These are phyloP conservation scores for Fusarium coicis DNA, from an alignment of 2,329 filamentous ascomycete species.

Conservation along the genomic window DNA sequence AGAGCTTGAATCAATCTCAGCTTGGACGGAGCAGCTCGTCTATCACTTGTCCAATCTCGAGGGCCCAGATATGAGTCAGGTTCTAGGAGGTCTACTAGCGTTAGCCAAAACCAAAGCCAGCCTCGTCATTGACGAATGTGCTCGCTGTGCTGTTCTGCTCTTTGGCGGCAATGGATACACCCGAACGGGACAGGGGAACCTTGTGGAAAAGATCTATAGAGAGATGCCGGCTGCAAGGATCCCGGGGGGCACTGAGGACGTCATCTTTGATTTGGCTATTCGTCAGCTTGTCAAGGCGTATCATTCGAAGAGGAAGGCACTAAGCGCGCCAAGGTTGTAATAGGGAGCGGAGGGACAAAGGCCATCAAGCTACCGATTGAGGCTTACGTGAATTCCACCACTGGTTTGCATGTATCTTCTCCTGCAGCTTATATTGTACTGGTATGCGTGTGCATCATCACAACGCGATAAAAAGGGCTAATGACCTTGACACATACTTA, in stretches of 20 bases:
- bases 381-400: no score
- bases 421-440: no score
- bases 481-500: no score
- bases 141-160: not conserved
- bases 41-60: not conserved
- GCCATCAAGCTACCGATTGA: no score
- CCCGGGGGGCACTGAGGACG: not conserved
- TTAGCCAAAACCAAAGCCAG: not conserved
- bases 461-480: no score
- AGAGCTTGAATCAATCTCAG: not conserved
- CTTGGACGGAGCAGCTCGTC: not conserved
- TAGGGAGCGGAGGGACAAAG: no score
- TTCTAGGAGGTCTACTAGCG: not conserved
- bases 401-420: no score
- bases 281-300: not conserved
- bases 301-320: not conserved
- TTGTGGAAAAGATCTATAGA: not conserved
- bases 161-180: not conserved
- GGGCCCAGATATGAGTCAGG: not conserved
- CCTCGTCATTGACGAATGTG: not conserved
- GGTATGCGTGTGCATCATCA: no score
- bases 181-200: not conserved
- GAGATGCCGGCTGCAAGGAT: not conserved
- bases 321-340: not conserved
- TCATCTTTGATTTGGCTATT: not conserved